phyloP scores from a whole-genome alignment of 2,329 filamentous ascomycete genomes.

The Amylocarpus encephaloides region DNA sequence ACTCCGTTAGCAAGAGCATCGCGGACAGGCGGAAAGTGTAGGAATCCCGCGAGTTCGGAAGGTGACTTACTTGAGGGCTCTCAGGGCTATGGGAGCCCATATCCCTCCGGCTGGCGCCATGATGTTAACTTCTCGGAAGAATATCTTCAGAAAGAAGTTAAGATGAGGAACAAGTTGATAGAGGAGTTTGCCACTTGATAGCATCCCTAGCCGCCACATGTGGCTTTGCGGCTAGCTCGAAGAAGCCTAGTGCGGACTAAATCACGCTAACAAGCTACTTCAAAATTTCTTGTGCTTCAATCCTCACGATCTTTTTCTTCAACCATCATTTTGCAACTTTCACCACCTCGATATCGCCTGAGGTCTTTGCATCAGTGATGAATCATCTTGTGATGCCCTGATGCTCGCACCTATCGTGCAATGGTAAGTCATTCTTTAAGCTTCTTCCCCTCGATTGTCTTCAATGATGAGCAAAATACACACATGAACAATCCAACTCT shows the following conservation, averaged over 20 bases:
- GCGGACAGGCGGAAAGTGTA: neutral
- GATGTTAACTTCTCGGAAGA: conserved; percentile 9
- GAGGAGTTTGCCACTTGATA: conserved; percentile 3
- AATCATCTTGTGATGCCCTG: neutral
- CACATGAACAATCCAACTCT: conserved; percentile 40
- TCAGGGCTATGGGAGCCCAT: conserved; percentile 30
- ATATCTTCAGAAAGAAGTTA: neutral
- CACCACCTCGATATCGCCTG: too few species aligned
- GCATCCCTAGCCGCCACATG: neutral
- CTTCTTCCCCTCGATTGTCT: neutral
- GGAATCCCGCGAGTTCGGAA: neutral
- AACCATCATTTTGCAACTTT: too few species aligned
- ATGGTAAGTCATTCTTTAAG: too few species aligned
- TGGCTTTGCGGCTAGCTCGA: neutral
- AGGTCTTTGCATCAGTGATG: too few species aligned
- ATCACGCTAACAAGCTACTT: neutral
- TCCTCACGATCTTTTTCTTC: neutral
- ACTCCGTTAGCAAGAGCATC: conserved; percentile 16
- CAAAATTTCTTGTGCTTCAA: neutral
- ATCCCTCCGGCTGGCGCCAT: conserved; percentile 30
- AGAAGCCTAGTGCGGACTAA: neutral
- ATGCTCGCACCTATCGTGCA: neutral
- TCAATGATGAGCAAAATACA: conserved; percentile 36
- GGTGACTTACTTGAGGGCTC: conserved; percentile 26
- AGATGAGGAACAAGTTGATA: neutral